Evolutionary conservation across 1,284 basidiomycete genomes (phyloP).

Genomic region (Puccinia triticina): DNA sequence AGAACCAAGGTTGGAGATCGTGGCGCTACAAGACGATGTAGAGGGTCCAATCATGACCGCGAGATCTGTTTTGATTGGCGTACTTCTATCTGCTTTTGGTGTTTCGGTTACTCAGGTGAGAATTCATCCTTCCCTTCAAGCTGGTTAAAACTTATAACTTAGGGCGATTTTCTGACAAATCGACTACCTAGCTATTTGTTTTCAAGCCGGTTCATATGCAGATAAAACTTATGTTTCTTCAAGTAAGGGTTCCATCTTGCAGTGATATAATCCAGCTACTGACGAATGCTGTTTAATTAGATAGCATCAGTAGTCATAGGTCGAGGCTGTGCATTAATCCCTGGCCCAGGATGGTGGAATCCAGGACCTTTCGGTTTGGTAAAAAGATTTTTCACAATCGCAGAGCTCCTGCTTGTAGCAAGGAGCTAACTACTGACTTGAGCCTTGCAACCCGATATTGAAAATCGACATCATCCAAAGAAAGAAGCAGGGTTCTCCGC

Average conservation of each 20-base stretch:
- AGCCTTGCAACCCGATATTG: too few species aligned
- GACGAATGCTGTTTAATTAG: background rate
- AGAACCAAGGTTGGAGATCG: background rate
- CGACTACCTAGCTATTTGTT: constrained; percentile 32
- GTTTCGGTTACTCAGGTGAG: constrained; percentile 11
- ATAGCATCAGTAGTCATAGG: constrained; percentile 23
- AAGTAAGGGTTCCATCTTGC: background rate
- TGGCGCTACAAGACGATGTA: constrained; percentile 6
- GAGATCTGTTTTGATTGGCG: constrained; percentile 6
- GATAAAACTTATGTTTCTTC: constrained; percentile 21
- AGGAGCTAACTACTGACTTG: too few species aligned
- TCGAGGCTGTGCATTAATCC: constrained; percentile 1
- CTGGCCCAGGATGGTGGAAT: constrained; percentile 44
- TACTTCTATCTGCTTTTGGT: background rate
- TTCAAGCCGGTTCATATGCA: constrained; percentile 41
- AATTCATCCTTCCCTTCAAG: background rate
- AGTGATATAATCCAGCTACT: background rate
- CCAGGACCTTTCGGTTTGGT: constrained; percentile 29
- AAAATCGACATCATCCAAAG: background rate
- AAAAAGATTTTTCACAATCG: background rate
- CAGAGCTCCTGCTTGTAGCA: too few species aligned
- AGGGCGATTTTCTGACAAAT: too few species aligned
- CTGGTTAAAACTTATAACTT: background rate
- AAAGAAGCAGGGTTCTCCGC: constrained; percentile 33
- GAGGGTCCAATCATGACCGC: background rate